These are phyloP conservation scores for Tuber microsphaerosporum DNA, from an alignment of 495 filamentous ascomycete genomes.

Conservation along the genomic window DNA sequence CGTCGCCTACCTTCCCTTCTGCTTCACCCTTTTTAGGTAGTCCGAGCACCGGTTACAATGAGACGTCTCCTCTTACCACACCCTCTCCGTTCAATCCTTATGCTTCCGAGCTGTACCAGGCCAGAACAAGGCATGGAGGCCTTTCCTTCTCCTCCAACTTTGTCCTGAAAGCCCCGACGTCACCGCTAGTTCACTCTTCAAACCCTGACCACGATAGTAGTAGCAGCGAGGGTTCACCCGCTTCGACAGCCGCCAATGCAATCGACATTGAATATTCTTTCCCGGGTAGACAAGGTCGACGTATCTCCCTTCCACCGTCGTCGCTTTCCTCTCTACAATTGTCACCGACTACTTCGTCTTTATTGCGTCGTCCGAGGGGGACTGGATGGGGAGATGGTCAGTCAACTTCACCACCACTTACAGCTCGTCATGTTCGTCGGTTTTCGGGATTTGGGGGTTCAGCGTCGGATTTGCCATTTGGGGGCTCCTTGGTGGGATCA, in stretches of 20 bases:
- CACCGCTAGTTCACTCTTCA: conserved; percentile 81
- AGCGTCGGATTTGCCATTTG: conserved; percentile 61
- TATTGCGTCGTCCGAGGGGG: conserved; percentile 34
- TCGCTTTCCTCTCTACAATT: conserved; percentile 38
- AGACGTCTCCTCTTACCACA: conserved; percentile 48
- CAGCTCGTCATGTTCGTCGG: conserved; percentile 48
- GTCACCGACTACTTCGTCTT: conserved; percentile 25
- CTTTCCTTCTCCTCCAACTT: conserved; percentile 74
- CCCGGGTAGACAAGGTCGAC: conserved; percentile 23
- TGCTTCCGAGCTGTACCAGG: conserved; percentile 31
- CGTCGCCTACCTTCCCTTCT: conserved; percentile 14
- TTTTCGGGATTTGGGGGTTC: conserved; percentile 63
- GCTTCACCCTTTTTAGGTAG: conserved; percentile 33
- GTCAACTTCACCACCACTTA: conserved; percentile 38
- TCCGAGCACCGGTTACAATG: conserved; percentile 11
- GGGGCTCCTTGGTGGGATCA: conserved; percentile 83
- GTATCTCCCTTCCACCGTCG: conserved; percentile 39
- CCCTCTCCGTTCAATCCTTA: conserved; percentile 44
- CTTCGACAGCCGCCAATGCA: conserved; percentile 20
- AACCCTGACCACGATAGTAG: conserved; percentile 60
- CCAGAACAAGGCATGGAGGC: conserved; percentile 20
- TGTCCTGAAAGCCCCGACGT: conserved; percentile 79
- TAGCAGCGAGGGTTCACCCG: conserved; percentile 36
- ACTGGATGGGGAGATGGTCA: conserved; percentile 14
- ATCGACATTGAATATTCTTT: conserved; percentile 44